A percentile compares a stretch with the other conserved stretches of the same genome.
Evolutionary conservation across 192 early-diverging fungal species (phyloP).

Genomic region (Gaertneriomyces semiglobifer): DNA sequence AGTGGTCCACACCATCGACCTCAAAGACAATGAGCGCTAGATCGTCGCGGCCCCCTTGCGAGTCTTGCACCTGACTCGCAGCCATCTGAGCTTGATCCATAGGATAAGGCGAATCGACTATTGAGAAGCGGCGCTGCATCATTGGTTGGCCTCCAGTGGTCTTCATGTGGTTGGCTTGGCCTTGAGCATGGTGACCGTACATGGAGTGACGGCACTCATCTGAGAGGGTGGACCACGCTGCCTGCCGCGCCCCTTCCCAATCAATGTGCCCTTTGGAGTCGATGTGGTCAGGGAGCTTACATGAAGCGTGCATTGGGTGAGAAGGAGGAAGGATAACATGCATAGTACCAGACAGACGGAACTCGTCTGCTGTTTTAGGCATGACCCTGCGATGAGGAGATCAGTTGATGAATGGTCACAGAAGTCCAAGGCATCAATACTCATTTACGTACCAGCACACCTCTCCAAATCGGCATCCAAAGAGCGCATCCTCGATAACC

Average conservation of each 20-base stretch:
- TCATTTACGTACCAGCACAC: neutral
- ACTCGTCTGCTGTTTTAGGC: neutral
- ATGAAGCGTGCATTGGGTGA: neutral
- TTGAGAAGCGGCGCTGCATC: neutral
- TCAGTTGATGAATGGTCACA: neutral
- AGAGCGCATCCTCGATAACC: conserved; percentile 5
- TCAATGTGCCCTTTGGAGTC: neutral
- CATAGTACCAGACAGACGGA: conserved; percentile 6
- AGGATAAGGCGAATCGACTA: neutral
- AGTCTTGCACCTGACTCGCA: neutral
- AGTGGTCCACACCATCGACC: conserved; percentile 7
- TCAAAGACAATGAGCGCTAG: neutral
- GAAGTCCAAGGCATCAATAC: neutral
- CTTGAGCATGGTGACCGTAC: no score
- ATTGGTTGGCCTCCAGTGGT: neutral
- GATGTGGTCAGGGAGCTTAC: neutral
- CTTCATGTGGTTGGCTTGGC: neutral
- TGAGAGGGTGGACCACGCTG: neutral
- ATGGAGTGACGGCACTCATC: neutral
- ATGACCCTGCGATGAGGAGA: neutral
- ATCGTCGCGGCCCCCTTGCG: neutral
- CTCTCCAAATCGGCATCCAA: conserved; percentile 1
- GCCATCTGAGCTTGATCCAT: neutral
- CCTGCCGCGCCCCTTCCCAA: conserved; percentile 4
- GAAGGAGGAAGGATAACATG: conserved; percentile 4